Percentiles rank a stretch among this genome's conserved stretches.
Conservation (phyloP, 805 yeast species). For the Kodamaea jinghongensis region DNA sequence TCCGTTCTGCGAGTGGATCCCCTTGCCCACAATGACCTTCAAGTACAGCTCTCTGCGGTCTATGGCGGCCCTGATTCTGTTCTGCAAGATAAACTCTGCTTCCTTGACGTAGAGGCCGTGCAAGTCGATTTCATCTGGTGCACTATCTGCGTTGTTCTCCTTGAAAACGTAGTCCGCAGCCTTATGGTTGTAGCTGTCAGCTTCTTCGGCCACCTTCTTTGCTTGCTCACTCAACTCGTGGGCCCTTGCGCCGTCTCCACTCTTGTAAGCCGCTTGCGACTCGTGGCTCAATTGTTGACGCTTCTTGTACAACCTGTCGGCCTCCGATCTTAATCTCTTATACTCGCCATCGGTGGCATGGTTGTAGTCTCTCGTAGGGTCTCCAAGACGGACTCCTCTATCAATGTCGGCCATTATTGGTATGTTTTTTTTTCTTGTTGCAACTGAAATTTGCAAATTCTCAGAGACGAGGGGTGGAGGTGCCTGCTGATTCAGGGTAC, state of each 20-base stretch:
- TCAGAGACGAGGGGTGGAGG: no score
- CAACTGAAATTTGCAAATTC: no score
- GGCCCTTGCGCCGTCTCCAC: slow-evolving; percentile 73
- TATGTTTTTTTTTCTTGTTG: no score
- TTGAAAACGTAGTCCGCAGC: slow-evolving; percentile 91
- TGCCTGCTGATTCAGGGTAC: neutral
- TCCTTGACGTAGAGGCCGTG: slow-evolving; percentile 92
- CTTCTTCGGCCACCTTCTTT: slow-evolving; percentile 54
- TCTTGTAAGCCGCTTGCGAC: slow-evolving; percentile 74
- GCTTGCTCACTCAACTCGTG: slow-evolving; percentile 69
- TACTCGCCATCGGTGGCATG: slow-evolving; percentile 71
- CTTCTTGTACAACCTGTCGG: slow-evolving; percentile 62
- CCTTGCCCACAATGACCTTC: slow-evolving; percentile 90
- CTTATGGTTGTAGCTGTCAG: slow-evolving; percentile 66
- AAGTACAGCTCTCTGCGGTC: slow-evolving; percentile 58
- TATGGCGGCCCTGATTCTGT: slow-evolving; percentile 66
- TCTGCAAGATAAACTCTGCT: slow-evolving; percentile 74
- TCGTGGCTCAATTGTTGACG: slow-evolving; percentile 54
- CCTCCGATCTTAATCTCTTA: slow-evolving; percentile 59
- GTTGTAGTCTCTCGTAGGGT: slow-evolving; percentile 55
- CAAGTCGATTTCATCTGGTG: slow-evolving; percentile 80
- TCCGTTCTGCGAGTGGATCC: slow-evolving; percentile 77
- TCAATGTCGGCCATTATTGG: slow-evolving; percentile 14
- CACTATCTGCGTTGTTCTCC: slow-evolving; percentile 86
- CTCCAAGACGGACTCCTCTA: slow-evolving; percentile 27